A percentile compares a stretch with the other conserved stretches of the same genome.
Conservation (phyloP, 2,329 filamentous ascomycete genomes). For the Gaeumannomyces sp. region DNA sequence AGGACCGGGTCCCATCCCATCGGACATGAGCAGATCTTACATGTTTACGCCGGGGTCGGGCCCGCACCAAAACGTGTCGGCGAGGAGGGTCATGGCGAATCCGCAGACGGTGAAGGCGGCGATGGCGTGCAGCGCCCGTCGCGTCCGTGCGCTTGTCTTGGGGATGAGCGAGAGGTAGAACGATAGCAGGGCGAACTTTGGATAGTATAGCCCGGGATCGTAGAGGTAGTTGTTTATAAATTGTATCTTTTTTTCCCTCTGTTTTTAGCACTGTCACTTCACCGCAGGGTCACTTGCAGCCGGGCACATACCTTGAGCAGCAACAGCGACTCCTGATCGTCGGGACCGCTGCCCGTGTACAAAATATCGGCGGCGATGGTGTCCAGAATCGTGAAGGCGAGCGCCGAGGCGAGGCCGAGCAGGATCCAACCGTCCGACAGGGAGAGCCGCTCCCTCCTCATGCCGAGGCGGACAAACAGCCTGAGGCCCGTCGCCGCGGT, state of each 20-base stretch:
- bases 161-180: slow-evolving; percentile 4
- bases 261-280: not conserved
- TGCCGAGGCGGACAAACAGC: not conserved
- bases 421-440: not conserved
- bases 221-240: slow-evolving; percentile 2
- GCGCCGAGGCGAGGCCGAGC: not conserved
- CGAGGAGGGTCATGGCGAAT: not conserved
- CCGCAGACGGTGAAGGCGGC: not conserved
- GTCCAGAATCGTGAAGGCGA: not conserved
- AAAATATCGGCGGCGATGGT: slow-evolving; percentile 3
- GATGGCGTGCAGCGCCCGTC: slow-evolving; percentile 1
- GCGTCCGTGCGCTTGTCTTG: not conserved
- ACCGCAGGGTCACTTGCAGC: not conserved
- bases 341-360: no score
- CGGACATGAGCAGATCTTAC: not conserved
- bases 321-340: not conserved
- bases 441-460: not conserved
- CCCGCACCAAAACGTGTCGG: slow-evolving; percentile 3
- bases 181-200: slow-evolving; percentile 5
- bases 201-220: slow-evolving; percentile 3
- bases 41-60: not conserved
- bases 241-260: not conserved
- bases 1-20: not conserved
- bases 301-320: slow-evolving; percentile 1
- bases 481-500: no score